Percentiles rank a stretch among this genome's conserved stretches.
Evolutionary conservation across 1,139 yeast genomes (phyloP).

Genomic region (Taphrina confusa): DNA sequence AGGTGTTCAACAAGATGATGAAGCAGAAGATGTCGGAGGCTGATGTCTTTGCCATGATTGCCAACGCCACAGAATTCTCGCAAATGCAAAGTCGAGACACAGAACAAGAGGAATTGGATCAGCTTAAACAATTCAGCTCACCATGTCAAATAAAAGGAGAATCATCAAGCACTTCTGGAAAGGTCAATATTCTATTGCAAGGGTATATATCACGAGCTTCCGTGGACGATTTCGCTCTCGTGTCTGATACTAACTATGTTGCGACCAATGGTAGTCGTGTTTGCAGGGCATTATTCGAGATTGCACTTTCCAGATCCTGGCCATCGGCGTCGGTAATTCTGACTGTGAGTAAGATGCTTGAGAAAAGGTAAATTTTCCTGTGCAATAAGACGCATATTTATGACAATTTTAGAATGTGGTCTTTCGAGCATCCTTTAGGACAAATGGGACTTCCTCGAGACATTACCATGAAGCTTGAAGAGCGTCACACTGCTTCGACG

Average conservation of each 20-base stretch:
- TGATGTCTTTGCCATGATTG: slow-evolving; percentile 81
- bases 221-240: slow-evolving; percentile 67
- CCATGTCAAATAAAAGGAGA: slow-evolving; percentile 86
- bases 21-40: slow-evolving; percentile 89
- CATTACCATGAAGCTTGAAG: slow-evolving; percentile 62
- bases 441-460: slow-evolving; percentile 80
- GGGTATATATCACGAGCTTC: slow-evolving; percentile 77
- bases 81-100: slow-evolving; percentile 82
- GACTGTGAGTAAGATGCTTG: slow-evolving; percentile 71
- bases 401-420: slow-evolving; percentile 57
- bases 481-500: slow-evolving; percentile 55
- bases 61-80: slow-evolving; percentile 94
- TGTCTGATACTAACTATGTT: slow-evolving; percentile 86
- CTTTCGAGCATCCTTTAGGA: slow-evolving; percentile 83
- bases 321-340: slow-evolving; percentile 58
- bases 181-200: slow-evolving; percentile 83
- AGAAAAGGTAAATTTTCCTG: slow-evolving; percentile 60
- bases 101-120: slow-evolving; percentile 71
- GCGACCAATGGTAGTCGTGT: slow-evolving; percentile 96
- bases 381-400: too few relatives aligned
- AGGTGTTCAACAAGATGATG: slow-evolving; percentile 81
- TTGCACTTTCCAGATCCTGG: slow-evolving; percentile 73
- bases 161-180: slow-evolving; percentile 74
- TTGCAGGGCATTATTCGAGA: slow-evolving; percentile 80
- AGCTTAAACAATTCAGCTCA: slow-evolving; percentile 57